Base-by-base conservation (phyloP, 2,329 filamentous ascomycete genomes). In the Didymella arachidicola region DNA sequence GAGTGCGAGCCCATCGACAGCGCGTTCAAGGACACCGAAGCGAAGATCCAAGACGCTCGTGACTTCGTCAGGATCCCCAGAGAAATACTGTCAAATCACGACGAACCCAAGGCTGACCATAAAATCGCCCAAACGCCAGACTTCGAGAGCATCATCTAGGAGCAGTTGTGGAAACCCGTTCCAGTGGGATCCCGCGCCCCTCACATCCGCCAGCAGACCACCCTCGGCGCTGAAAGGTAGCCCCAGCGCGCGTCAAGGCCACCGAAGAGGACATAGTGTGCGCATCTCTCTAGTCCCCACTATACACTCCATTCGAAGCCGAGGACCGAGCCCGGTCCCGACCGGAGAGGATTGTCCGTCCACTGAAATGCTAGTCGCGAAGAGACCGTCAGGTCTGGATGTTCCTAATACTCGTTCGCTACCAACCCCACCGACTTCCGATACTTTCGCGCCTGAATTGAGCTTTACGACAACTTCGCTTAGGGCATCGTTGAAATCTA, bases 101-200 rank as follows among this genome's bases (percentile, higher is more conserved):
- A 63, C 25, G 73, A 71, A 56, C 58, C 61, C 32, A 55, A 69
- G 72, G 14, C 69, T 75, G 7, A 76, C 73, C 38, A 61, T 72
- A n/a, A 60, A 61, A 8, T 68, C 65, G 1, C 75, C 75, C 0
- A 72, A 73, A 19, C 71, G 79, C 18, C 75, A 79, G 59, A 68
- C 74, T 22, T 80, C 79, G 2, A 71, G 76, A 41, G 72, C 76
- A 2, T 80, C 73, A 16, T 76, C 78, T 5, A 71, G 74, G n/a
- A 81, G 78, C 60, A 80, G 79, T 63, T 78, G 79, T 44, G 78
- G 78, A 3, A 80, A 81, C 53, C 79, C 79, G 0, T 81, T 81
- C 53, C 79, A 80, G 53, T 81, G 78, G 79, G 79, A 81, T 57
- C 71, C 68, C 25, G 59, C 68, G 19, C 76, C 73, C 11, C 62